Evolutionary conservation across 352 stramenopile genomes (phyloP).

Genomic region (Elongisporangium senticosum): DNA sequence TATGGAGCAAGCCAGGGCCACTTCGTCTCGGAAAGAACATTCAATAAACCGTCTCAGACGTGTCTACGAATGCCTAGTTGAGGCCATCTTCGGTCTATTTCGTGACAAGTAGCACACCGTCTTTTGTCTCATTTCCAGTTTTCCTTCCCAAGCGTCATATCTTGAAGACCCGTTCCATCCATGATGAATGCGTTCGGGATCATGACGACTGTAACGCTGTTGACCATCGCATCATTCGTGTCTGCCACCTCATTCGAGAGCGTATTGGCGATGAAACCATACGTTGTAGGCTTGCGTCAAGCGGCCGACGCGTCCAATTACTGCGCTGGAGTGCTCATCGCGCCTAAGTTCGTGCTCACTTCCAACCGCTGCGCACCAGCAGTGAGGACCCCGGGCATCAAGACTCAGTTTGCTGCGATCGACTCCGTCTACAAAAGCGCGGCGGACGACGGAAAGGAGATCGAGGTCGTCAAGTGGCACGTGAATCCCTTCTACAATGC

Average conservation of each 20-base stretch:
- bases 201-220: not conserved
- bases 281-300: constrained; percentile 20
- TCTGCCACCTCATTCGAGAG: not conserved
- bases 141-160: not conserved
- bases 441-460: not conserved
- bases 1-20: not conserved
- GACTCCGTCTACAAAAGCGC: not conserved
- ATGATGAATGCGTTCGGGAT: not conserved
- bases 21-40: not conserved
- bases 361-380: not conserved
- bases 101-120: not conserved
- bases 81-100: not conserved
- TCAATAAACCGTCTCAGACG: too few relatives aligned
- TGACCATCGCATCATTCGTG: not conserved
- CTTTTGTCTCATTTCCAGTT: not conserved
- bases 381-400: not conserved
- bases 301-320: constrained; percentile 25
- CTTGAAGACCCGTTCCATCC: not conserved
- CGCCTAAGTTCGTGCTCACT: constrained; percentile 49
- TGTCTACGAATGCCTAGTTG: not conserved
- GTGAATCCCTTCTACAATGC: not conserved
- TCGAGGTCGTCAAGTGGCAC: not conserved
- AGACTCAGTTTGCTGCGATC: not conserved
- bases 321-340: constrained; percentile 65
- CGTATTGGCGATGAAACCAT: not conserved